These are phyloP conservation scores for Geranium incanum DNA, from an alignment of 441 rosid species.

Conservation along the genomic window DNA sequence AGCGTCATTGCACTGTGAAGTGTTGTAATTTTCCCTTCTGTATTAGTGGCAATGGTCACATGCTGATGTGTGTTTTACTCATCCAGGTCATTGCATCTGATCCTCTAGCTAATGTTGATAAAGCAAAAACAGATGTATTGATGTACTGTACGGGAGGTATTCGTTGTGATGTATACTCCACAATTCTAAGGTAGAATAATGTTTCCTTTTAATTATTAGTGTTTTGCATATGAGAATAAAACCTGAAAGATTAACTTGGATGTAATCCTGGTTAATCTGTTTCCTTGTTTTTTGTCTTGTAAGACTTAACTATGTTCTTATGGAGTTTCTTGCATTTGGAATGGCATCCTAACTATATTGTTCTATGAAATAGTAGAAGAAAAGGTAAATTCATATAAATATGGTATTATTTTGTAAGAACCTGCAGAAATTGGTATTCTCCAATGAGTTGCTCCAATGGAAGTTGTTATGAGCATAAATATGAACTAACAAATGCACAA, in stretches of 20 bases:
- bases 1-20: not conserved
- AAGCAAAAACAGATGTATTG: constrained; percentile 56
- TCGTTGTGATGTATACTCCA: constrained; percentile 88
- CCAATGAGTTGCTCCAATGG: not conserved
- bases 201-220: constrained; percentile 8
- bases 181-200: constrained; percentile 57
- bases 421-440: not conserved
- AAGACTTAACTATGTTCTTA: not conserved
- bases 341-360: not conserved
- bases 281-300: not conserved
- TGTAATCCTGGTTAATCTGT: not conserved
- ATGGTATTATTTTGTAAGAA: no score
- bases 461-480: not conserved
- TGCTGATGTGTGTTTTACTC: not conserved
- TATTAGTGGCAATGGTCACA: not conserved
- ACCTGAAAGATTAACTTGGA: constrained; percentile 9
- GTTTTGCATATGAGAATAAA: constrained; percentile 1
- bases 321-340: not conserved
- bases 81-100: constrained; percentile 51
- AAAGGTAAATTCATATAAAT: not conserved
- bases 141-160: constrained; percentile 96
- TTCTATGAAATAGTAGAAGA: not conserved
- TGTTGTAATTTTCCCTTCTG: not conserved
- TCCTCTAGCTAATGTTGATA: constrained; percentile 59
- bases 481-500: not conserved